Evolutionary conservation across 352 stramenopile genomes (phyloP), one percentile per base, ranked within the genome.

Genomic region (Phytophthora tubulina): DNA sequence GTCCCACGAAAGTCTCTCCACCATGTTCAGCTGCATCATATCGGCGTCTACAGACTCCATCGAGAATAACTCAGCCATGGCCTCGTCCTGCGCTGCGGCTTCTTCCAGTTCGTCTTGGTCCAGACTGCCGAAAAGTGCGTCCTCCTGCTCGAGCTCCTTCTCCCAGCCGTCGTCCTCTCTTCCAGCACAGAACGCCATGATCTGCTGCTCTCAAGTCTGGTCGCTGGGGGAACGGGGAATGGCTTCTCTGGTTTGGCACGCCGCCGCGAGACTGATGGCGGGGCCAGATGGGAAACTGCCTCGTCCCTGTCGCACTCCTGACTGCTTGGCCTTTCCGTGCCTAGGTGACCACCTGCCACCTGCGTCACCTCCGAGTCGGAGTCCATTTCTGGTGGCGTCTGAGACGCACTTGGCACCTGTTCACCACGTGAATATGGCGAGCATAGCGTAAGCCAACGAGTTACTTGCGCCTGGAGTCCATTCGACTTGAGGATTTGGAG

Each of bases 1-100:
- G 35, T 79, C 70, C 74, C 74, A 81, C 56, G 71, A 81, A 3
- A 76, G 52, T 32, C 67, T 58, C 53, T 76, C 70, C 30, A 76
- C 56, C 17, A 76, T 30, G 14, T 70, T 53, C 50, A 69, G 15
- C 27, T 32, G 10, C 38, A 57, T 46, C 36, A 36, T 17, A 51
- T 64, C 49, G 9, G 53, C 42, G 13, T 67, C 60, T 33, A 63
- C 38, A 14, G 30, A 17, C 35, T 59, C 31, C 57, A 64, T 69
- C 1, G 45, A 44, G 38, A 75, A 70, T 15, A 67, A 48, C 8
- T 53, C 42, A 36, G 32, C 36, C 38, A 63, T 58, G 42, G 45
- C 9, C 48, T 72, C 63, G 42, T 71, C 32, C 36, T 45, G 65
- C n/a, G 21, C 21, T 27, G 11, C 32, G 9, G n/a, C 33, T 31